Evolutionary conservation across 2,329 filamentous ascomycete genomes (phyloP), one percentile per base, ranked within the genome.

Genomic region (Lomentospora prolificans): DNA sequence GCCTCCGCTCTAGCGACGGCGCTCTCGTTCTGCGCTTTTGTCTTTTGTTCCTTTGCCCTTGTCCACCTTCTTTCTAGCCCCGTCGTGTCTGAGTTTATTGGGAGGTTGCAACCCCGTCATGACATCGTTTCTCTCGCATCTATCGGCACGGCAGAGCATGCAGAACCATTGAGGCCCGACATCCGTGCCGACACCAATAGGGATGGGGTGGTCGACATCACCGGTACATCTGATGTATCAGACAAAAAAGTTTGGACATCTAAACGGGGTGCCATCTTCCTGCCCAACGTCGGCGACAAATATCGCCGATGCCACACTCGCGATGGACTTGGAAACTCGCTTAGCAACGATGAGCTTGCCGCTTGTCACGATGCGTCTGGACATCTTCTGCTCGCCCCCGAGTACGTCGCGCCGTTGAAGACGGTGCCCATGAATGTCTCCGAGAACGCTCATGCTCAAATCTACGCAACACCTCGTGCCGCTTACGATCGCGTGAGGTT

Each of bases 171-270:
- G 2, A 51, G 48, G 2, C 61, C 58, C 7, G 50, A 59, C 7
- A 66, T 66, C 3, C 58, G 61, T 7, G 69, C 69, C n/a, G 70
- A 72, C 57, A 69, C 64, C 7, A 70, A 72, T 53, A 66, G 69
- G 1, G 70, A 72, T 46, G 69, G 69, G 6, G 46, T 55, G 0
- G 62, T 70, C 30, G 66, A 70, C 57, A 51, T 61, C 19, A 51
- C 44, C 4, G 60, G 60, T 12, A 48, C 50, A 2, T 56, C 58
- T 0, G 66, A 70, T 36, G 17, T 59, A 0, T 9, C n/a, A 0
- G 58, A 57, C 3, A 71, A 69, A 57, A 31, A 55, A 0, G 36
- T 31, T 0, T 67, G 65, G 66, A 64, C 64, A 0, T 4, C 55
- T 0, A 24, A 50, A 0, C 56, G 54, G 1, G 68, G 68, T 5